phyloP scores from a whole-genome alignment of 306 rosid species.

The Cicer yamashitae region DNA sequence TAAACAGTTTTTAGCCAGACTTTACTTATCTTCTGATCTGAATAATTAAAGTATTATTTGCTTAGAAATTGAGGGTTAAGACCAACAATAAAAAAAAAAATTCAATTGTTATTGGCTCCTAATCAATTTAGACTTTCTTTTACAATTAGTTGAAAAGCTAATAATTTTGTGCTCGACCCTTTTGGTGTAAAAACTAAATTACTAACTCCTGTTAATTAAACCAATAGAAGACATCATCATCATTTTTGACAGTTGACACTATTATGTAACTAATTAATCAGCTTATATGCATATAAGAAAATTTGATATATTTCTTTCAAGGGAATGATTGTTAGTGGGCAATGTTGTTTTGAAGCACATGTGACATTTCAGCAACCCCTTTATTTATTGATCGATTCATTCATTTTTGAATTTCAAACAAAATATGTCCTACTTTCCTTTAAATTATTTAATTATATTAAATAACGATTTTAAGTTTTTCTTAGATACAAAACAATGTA shows the following conservation, averaged over 20 bases:
- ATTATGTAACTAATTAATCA: constrained; percentile 31
- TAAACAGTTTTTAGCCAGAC: too few species aligned
- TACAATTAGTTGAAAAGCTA: constrained; percentile 26
- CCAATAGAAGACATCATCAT: constrained; percentile 26
- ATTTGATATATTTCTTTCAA: constrained; percentile 31
- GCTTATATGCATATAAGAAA: constrained; percentile 2
- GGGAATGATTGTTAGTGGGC: constrained; percentile 55
- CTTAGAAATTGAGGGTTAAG: too few species aligned
- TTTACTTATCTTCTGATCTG: too few species aligned
- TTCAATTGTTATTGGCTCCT: constrained; percentile 34
- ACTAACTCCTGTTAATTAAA: constrained; percentile 32
- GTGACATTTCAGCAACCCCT: constrained; percentile 56
- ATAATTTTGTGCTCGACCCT: constrained; percentile 5
- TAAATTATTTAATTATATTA: too few species aligned
- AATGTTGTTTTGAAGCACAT: constrained; percentile 37
- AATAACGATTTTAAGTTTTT: too few species aligned
- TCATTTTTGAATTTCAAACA: neutral
- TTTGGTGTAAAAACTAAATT: neutral
- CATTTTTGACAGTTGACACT: constrained; percentile 39
- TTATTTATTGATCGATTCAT: neutral
- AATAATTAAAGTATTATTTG: too few species aligned
- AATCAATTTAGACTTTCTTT: constrained; percentile 34
- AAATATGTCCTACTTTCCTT: too few species aligned
- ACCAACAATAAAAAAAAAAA: neutral
- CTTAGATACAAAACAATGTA: too few species aligned